A percentile compares a stretch with the other conserved stretches of the same genome.
Evolutionary conservation across 2,329 filamentous ascomycete species (phyloP).

Genomic region (Rutstroemia sp.): DNA sequence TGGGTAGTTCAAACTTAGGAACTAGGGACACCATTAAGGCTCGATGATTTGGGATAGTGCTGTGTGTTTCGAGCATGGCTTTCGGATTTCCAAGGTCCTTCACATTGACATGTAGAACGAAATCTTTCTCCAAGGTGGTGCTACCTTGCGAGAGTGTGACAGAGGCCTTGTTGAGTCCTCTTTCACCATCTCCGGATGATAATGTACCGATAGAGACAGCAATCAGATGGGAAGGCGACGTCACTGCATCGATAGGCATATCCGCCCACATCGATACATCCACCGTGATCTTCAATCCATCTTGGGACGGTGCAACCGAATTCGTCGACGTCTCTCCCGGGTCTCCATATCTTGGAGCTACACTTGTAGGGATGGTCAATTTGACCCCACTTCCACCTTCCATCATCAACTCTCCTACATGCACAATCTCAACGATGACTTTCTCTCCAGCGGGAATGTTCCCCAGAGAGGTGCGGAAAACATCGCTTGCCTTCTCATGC

Average conservation of each 20-base stretch:
- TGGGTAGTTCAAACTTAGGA: constrained; percentile 57
- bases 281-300: constrained; percentile 39
- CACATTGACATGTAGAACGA: constrained; percentile 56
- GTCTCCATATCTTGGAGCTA: constrained; percentile 63
- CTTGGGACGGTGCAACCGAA: neutral
- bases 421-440: constrained; percentile 54
- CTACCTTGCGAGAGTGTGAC: constrained; percentile 49
- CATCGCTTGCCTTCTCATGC: constrained; percentile 49
- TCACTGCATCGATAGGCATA: constrained; percentile 51
- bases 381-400: constrained; percentile 56
- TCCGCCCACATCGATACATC: constrained; percentile 51
- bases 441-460: constrained; percentile 54
- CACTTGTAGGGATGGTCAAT: constrained; percentile 59
- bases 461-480: constrained; percentile 61
- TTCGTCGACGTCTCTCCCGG: constrained; percentile 18
- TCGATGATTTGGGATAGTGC: constrained; percentile 50
- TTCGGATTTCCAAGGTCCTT: constrained; percentile 53
- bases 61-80: constrained; percentile 60
- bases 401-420: constrained; percentile 65
- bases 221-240: constrained; percentile 62
- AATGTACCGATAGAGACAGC: constrained; percentile 55
- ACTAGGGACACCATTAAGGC: constrained; percentile 66
- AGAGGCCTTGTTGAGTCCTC: constrained; percentile 52
- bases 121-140: constrained; percentile 53
- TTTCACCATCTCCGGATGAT: constrained; percentile 38